These are phyloP conservation scores for Apiospora koreana DNA, from an alignment of 2,329 filamentous ascomycete genomes.

Conservation along the genomic window DNA sequence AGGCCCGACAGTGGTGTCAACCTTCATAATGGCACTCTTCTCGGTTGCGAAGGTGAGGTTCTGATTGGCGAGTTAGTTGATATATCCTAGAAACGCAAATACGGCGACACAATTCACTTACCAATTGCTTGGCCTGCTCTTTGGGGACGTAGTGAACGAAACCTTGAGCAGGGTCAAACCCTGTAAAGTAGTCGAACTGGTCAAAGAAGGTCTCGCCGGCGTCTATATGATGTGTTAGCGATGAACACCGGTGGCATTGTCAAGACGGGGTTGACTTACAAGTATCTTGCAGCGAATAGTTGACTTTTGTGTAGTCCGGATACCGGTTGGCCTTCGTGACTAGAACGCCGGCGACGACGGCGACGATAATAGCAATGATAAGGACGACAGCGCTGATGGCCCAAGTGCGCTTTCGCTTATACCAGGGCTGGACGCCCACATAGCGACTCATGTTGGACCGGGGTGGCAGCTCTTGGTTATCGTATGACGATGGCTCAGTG, in stretches of 20 bases:
- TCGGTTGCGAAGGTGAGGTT: conserved; percentile 64
- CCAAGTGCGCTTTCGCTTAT: conserved; percentile 57
- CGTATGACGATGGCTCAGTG: conserved; percentile 13
- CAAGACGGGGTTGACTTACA: conserved; percentile 38
- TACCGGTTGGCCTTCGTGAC: conserved; percentile 44
- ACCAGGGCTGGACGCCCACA: conserved; percentile 33
- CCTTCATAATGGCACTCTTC: conserved; percentile 55
- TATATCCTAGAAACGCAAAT: conserved; percentile 9
- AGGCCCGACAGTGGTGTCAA: conserved; percentile 60
- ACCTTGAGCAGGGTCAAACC: conserved; percentile 51
- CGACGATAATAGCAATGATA: conserved; percentile 45
- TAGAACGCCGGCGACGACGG: conserved; percentile 48
- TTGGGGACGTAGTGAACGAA: conserved; percentile 56
- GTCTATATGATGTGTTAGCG: conserved; percentile 35
- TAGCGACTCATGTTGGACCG: conserved; percentile 24
- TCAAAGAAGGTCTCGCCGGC: conserved; percentile 54
- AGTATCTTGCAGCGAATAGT: conserved; percentile 49
- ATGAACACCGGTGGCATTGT: not conserved
- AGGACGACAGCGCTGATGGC: conserved; percentile 39
- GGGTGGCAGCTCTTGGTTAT: conserved; percentile 14
- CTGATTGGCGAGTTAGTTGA: conserved; percentile 29
- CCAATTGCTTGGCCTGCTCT: conserved; percentile 41
- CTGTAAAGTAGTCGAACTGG: conserved; percentile 54
- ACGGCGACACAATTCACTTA: conserved; percentile 28
- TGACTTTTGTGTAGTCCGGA: conserved; percentile 48